These are phyloP conservation scores for Aspergillus chevalieri DNA, from an alignment of 2,329 filamentous ascomycete species.

Conservation along the genomic window DNA sequence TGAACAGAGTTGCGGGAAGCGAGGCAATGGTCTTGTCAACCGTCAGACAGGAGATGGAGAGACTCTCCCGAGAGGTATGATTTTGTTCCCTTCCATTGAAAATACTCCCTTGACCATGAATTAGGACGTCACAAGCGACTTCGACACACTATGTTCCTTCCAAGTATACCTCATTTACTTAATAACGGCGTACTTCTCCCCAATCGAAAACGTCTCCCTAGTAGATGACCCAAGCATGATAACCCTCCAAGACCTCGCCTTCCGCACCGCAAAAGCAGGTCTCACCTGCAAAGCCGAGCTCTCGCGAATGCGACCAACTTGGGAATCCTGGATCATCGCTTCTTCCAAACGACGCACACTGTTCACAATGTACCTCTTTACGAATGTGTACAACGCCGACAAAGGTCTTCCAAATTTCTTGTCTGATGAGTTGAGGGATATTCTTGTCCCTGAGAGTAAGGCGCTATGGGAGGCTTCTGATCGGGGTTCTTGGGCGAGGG, in stretches of 20 bases:
- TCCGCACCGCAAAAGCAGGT: conserved; percentile 33
- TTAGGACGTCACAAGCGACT: conserved; percentile 13
- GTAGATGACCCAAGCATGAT: conserved; percentile 43
- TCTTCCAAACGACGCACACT: conserved; percentile 50
- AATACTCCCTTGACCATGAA: background rate
- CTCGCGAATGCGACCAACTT: conserved; percentile 35
- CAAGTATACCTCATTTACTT: conserved; percentile 51
- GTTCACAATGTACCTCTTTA: conserved; percentile 50
- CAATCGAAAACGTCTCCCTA: conserved; percentile 15
- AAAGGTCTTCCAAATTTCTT: conserved; percentile 44
- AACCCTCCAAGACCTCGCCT: conserved; percentile 48
- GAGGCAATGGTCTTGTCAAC: conserved; percentile 17
- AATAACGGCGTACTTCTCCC: conserved; percentile 44
- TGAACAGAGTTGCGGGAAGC: conserved; percentile 17
- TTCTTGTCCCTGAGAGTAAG: conserved; percentile 40
- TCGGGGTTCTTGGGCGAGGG: too few species aligned
- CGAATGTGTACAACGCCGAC: conserved; percentile 43
- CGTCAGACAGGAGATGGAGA: conserved; percentile 21
- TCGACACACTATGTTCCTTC: conserved; percentile 40
- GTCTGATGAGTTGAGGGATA: conserved; percentile 42
- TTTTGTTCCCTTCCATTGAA: background rate
- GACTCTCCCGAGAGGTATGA: conserved; percentile 12
- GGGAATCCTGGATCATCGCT: conserved; percentile 51
- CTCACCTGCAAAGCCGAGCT: conserved; percentile 43
- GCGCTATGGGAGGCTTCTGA: conserved; percentile 34